Evolutionary conservation across 805 yeast species (phyloP).

Genomic region (Candida stauntonica): DNA sequence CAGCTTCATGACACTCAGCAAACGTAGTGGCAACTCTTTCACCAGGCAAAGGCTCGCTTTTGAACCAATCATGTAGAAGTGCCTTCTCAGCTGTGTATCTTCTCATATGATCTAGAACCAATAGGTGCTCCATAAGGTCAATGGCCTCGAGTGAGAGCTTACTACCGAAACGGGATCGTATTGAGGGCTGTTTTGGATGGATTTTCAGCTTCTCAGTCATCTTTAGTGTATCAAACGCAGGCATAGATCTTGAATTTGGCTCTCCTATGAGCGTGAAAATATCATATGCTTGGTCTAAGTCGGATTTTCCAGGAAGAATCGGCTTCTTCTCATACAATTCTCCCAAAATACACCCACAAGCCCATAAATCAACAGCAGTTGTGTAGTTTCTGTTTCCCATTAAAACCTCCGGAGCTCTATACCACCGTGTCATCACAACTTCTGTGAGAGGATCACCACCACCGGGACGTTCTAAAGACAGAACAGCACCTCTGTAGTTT

Average conservation of each 20-base stretch:
- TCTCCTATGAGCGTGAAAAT: conserved; percentile 82
- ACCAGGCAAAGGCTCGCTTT: conserved; percentile 58
- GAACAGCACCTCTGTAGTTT: conserved; percentile 56
- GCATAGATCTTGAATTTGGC: conserved; percentile 46
- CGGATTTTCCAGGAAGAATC: conserved; percentile 79
- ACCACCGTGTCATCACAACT: conserved; percentile 96
- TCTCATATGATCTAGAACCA: conserved; percentile 64
- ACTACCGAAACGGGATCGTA: conserved; percentile 45
- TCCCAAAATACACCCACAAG: conserved; percentile 92
- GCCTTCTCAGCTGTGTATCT: conserved; percentile 82
- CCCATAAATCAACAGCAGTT: conserved; percentile 97
- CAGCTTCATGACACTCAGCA: conserved; percentile 89
- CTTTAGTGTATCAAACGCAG: conserved; percentile 31
- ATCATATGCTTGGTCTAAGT: conserved; percentile 79
- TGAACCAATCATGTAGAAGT: conserved; percentile 62
- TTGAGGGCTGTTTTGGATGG: conserved; percentile 29
- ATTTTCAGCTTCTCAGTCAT: conserved; percentile 7
- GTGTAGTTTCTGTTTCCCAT: conserved; percentile 84
- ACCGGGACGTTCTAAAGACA: conserved; percentile 41
- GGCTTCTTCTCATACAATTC: conserved; percentile 83
- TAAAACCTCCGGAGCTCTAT: conserved; percentile 90
- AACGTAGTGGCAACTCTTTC: conserved; percentile 43
- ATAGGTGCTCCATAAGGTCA: conserved; percentile 53
- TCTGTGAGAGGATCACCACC: conserved; percentile 51
- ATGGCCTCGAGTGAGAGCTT: conserved; percentile 41